Evolutionary conservation across 2,329 filamentous ascomycete species (phyloP).

Genomic region (Dothistroma pini): DNA sequence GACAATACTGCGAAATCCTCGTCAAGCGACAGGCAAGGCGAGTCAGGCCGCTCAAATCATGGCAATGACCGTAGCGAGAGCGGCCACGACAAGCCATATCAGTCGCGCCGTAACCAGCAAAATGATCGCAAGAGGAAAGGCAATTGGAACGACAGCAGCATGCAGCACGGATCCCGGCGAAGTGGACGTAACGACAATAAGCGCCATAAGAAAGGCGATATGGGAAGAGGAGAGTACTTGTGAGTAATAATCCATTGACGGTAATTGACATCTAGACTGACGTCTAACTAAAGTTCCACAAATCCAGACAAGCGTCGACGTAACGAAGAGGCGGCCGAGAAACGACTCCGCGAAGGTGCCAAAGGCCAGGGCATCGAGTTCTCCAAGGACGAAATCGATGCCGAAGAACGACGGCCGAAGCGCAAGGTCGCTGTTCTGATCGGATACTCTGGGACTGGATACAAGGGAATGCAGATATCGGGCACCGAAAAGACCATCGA

Average conservation of each 20-base stretch:
- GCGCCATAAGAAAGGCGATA: slow-evolving; percentile 58
- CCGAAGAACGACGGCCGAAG: slow-evolving; percentile 84
- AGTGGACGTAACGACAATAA: slow-evolving; percentile 30
- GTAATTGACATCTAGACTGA: slow-evolving; percentile 37
- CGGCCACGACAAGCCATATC: slow-evolving; percentile 1
- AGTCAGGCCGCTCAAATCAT: slow-evolving; percentile 8
- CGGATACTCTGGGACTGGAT: slow-evolving; percentile 93
- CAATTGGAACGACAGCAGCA: slow-evolving; percentile 26
- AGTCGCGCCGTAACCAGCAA: not conserved
- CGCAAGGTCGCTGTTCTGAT: slow-evolving; percentile 94
- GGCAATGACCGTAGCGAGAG: slow-evolving; percentile 14
- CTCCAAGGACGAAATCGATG: slow-evolving; percentile 77
- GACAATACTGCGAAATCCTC: slow-evolving; percentile 22
- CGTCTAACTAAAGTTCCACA: slow-evolving; percentile 36
- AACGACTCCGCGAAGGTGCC: slow-evolving; percentile 44
- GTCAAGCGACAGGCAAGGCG: slow-evolving; percentile 1
- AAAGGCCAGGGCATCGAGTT: slow-evolving; percentile 46
- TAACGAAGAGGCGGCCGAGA: slow-evolving; percentile 42
- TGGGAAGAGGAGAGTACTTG: slow-evolving; percentile 65
- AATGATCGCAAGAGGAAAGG: slow-evolving; percentile 30
- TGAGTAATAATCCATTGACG: slow-evolving; percentile 39
- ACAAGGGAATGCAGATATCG: slow-evolving; percentile 90
- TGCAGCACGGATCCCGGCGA: slow-evolving; percentile 23
- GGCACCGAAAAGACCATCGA: slow-evolving; percentile 79
- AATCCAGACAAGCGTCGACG: slow-evolving; percentile 48